Base-by-base conservation (phyloP, 768 basidiomycete genomes). In the Leccinellum luteum region DNA sequence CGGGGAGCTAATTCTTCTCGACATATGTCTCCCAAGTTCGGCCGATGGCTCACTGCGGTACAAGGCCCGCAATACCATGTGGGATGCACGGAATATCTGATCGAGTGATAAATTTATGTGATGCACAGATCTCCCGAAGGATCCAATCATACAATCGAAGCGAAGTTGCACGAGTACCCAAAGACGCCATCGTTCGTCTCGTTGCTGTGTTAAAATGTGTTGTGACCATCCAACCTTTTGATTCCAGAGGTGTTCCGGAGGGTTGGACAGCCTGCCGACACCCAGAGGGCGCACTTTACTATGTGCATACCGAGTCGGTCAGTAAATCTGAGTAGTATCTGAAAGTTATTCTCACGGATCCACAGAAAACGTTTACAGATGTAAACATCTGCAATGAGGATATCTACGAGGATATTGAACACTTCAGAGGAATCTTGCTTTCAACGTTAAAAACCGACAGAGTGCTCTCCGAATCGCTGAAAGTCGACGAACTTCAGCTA, bases 361-460 rank as follows among this genome's bases (percentile, higher is more conserved):
- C 76, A 73, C 56, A 84, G 81, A 77, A 73, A 49, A 74, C 82
- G 0, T 81, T 80, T 30, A 85, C 85, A 0, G 85, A 87, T 54
- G 77, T 77, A 32, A 65, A 86, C 58, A 70, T 86, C 12, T 78
- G 74, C 35, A 73, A 85, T n/a, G 6, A 45, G 0, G 66, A 60
- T 0, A 66, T 77, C 5, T 58, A 66, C 6, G 32, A 43, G 0
- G 75, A 78, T 28, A 70, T 84, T 2, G 69, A 73, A 7, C 61
- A 64, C 9, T 80, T 74, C 51, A 72, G 64, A 35, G 9, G 3
- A 0, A 58, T 35, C 25, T 51, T 73, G 28, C 49, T 63, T 21
- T 53, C 52, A 1, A 50, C 56, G 50, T 34, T 79, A 17, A 25
- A 62, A 1, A 0, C 17, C 6, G 6, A 19, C 63, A 4, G 12